These are phyloP conservation scores for Niveomyces coronatus DNA, from an alignment of 2,329 filamentous ascomycete genomes.

Conservation along the genomic window DNA sequence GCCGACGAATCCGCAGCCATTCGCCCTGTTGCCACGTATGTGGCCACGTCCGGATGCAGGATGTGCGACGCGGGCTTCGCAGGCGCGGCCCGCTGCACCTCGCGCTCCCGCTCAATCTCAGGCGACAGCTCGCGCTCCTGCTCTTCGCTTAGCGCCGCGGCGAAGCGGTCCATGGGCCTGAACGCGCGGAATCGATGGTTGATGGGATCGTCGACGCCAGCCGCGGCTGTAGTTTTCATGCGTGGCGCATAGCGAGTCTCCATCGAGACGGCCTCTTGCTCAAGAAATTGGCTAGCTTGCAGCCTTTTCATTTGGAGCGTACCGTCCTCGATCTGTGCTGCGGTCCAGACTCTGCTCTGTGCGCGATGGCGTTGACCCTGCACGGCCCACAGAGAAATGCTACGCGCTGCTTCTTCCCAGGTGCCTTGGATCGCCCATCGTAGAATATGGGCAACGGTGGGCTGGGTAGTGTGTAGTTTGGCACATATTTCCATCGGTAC, in stretches of 20 bases:
- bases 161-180: neutral
- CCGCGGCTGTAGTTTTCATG: neutral
- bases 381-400: constrained; percentile 47
- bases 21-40: constrained; percentile 28
- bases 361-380: constrained; percentile 44
- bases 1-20: constrained; percentile 23
- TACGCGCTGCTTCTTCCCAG: constrained; percentile 34
- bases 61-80: constrained; percentile 30
- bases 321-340: too few species aligned
- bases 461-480: constrained; percentile 17
- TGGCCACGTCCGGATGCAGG: constrained; percentile 31
- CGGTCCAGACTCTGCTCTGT: constrained; percentile 27
- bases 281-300: neutral
- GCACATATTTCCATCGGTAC: constrained; percentile 51
- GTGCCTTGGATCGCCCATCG: constrained; percentile 50
- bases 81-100: constrained; percentile 38
- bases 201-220: neutral
- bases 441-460: constrained; percentile 40
- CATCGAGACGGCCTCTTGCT: neutral
- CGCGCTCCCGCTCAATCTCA: constrained; percentile 50
- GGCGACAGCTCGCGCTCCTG: constrained; percentile 58
- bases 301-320: too few species aligned
- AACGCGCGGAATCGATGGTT: neutral
- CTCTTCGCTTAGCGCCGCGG: constrained; percentile 44
- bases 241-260: neutral